Conservation (phyloP, 768 basidiomycete genomes). For the Lactarius deliciosus region DNA sequence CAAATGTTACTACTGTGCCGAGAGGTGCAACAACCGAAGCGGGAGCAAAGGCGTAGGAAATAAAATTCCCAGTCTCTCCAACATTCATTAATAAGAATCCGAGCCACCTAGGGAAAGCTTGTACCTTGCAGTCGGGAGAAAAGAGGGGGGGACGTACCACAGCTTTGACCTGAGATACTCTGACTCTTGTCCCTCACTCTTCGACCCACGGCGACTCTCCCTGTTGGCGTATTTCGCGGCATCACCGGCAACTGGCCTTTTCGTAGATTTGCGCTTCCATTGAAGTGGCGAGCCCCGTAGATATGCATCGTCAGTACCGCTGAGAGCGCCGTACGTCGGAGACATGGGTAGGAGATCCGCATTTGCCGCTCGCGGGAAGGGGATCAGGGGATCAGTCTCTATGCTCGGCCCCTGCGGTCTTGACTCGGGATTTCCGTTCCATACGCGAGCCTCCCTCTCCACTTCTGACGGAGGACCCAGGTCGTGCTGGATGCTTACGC, state of each 20-base stretch:
- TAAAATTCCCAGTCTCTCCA: slow-evolving; percentile 89
- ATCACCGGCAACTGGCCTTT: neutral
- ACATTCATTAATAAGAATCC: slow-evolving; percentile 88
- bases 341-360: neutral
- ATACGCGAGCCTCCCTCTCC: slow-evolving; percentile 24
- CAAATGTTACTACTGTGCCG: slow-evolving; percentile 69
- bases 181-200: slow-evolving; percentile 52
- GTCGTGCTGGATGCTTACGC: neutral
- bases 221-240: neutral
- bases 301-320: neutral
- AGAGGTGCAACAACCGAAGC: slow-evolving; percentile 93
- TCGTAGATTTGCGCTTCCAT: neutral
- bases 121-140: neutral
- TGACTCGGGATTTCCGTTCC: slow-evolving; percentile 5
- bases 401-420: neutral
- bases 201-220: slow-evolving; percentile 1
- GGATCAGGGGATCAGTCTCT: slow-evolving; percentile 28
- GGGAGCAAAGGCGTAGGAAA: slow-evolving; percentile 86
- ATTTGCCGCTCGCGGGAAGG: slow-evolving; percentile 8
- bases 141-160: slow-evolving; percentile 52
- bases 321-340: slow-evolving; percentile 17
- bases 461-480: slow-evolving; percentile 6
- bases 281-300: slow-evolving; percentile 4
- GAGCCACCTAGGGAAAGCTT: slow-evolving; percentile 63
- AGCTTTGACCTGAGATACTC: slow-evolving; percentile 82